These are phyloP conservation scores for Arthromyces matolae DNA, from an alignment of 768 basidiomycete genomes.

Conservation along the genomic window DNA sequence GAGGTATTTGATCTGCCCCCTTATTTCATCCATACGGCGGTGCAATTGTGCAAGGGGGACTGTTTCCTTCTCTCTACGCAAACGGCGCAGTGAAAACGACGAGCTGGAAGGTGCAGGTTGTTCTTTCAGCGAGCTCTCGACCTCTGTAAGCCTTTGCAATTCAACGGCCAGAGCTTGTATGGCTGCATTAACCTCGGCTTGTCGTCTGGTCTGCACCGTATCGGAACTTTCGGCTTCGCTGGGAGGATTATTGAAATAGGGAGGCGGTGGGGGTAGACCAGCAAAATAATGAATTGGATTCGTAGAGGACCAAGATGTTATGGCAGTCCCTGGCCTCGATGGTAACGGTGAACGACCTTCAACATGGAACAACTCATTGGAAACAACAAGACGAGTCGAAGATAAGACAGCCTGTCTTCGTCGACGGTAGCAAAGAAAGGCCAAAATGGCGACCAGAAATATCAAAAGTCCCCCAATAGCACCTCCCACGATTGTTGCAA, in stretches of 20 bases:
- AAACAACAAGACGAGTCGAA: neutral
- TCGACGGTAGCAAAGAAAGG: slow-evolving; percentile 8
- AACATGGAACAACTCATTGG: neutral
- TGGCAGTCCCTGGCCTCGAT: neutral
- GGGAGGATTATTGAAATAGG: neutral
- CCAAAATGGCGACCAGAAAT: neutral
- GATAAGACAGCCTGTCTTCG: neutral
- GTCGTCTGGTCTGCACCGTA: neutral
- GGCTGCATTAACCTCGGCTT: slow-evolving; percentile 8
- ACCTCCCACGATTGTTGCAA: slow-evolving; percentile 13
- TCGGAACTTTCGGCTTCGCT: neutral
- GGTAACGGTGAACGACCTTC: neutral
- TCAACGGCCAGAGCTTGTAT: slow-evolving; percentile 7
- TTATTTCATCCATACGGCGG: slow-evolving; percentile 14
- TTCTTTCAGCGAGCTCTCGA: neutral
- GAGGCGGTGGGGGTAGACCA: neutral
- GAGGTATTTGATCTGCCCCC: slow-evolving; percentile 11
- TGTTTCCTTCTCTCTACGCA: slow-evolving; percentile 2
- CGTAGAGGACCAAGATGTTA: neutral
- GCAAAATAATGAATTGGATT: neutral
- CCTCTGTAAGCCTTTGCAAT: slow-evolving; percentile 3
- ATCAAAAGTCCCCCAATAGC: slow-evolving; percentile 9
- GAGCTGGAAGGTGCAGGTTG: neutral
- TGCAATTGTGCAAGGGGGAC: slow-evolving; percentile 3
- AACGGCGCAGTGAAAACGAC: slow-evolving; percentile 1